Conservation (phyloP, 1,284 basidiomycete genomes). For the Tylopilus orsonianus region DNA sequence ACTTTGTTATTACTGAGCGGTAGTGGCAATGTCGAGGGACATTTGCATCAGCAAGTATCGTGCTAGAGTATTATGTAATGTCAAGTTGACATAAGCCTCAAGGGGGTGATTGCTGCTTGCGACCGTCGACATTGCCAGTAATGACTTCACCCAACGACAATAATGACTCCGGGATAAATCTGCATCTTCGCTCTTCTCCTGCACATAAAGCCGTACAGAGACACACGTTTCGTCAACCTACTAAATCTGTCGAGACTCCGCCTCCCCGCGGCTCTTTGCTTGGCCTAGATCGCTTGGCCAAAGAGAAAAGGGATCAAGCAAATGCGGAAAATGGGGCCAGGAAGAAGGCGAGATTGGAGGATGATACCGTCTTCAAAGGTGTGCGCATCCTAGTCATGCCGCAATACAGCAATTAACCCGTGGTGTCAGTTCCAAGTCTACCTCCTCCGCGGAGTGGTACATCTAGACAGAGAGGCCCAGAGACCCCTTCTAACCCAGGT, state of each 20-base stretch:
- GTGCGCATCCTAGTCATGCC: conserved; percentile 15
- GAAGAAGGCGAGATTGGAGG: conserved; percentile 68
- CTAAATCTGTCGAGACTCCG: conserved; percentile 67
- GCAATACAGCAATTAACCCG: neutral
- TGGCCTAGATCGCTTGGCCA: conserved; percentile 84
- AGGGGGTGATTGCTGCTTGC: too few species aligned
- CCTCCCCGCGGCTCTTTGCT: conserved; percentile 76
- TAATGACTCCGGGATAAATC: conserved; percentile 56
- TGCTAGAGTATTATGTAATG: too few species aligned
- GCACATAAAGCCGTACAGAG: conserved; percentile 36
- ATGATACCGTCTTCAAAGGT: conserved; percentile 84
- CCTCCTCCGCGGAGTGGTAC: conserved; percentile 59
- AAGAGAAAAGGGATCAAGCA: conserved; percentile 76
- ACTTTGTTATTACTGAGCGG: too few species aligned
- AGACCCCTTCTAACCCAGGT: conserved; percentile 92
- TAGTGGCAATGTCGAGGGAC: too few species aligned
- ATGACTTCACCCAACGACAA: conserved; percentile 10
- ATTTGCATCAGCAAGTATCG: too few species aligned
- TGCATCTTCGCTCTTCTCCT: neutral
- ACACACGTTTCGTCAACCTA: conserved; percentile 77
- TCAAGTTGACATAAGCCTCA: too few species aligned
- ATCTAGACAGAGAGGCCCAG: conserved; percentile 74
- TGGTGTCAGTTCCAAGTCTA: conserved; percentile 64
- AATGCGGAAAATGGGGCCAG: conserved; percentile 46
- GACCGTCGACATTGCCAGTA: too few species aligned